Conservation (phyloP, 2,329 filamentous ascomycete genomes). For the Drechslerella dactyloides region DNA sequence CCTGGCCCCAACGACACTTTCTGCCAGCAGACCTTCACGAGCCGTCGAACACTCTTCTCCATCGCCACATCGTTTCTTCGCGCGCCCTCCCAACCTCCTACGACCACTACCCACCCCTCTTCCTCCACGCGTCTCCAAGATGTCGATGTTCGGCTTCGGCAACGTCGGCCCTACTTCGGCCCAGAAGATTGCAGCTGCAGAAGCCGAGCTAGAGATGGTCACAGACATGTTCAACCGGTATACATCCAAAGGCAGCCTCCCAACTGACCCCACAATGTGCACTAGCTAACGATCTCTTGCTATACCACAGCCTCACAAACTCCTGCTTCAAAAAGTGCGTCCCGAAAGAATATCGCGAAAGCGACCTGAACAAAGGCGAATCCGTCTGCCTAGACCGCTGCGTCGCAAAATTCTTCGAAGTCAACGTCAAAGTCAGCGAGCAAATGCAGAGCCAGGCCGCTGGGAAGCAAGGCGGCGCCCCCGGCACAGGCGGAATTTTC, state of each 20-base stretch:
- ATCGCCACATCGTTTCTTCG: constrained; percentile 2
- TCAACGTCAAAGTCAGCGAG: constrained; percentile 92
- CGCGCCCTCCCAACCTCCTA: constrained; percentile 15
- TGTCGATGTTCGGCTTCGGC: constrained; percentile 76
- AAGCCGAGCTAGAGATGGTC: constrained; percentile 96
- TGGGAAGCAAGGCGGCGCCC: constrained; percentile 31
- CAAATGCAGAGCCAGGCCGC: constrained; percentile 51
- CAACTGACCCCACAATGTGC: constrained; percentile 1
- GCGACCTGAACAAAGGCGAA: constrained; percentile 98
- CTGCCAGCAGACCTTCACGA: constrained; percentile 12
- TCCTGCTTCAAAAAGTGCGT: constrained; percentile 95
- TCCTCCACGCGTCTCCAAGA: constrained; percentile 59
- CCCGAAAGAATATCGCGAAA: constrained; percentile 88
- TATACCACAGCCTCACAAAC: constrained; percentile 73
- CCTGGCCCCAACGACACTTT: background rate
- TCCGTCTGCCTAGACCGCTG: constrained; percentile 97
- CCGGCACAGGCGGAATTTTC: constrained; percentile 37
- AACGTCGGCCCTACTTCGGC: constrained; percentile 87
- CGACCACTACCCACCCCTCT: constrained; percentile 2
- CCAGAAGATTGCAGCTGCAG: constrained; percentile 95
- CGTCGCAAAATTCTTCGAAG: constrained; percentile 97
- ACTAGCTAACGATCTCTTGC: constrained; percentile 9
- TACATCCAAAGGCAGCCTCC: constrained; percentile 25
- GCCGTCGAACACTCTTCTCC: background rate
- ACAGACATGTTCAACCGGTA: constrained; percentile 99